Evolutionary conservation across 306 rosid genomes (phyloP).

Genomic region (Luffa aegyptiaca): DNA sequence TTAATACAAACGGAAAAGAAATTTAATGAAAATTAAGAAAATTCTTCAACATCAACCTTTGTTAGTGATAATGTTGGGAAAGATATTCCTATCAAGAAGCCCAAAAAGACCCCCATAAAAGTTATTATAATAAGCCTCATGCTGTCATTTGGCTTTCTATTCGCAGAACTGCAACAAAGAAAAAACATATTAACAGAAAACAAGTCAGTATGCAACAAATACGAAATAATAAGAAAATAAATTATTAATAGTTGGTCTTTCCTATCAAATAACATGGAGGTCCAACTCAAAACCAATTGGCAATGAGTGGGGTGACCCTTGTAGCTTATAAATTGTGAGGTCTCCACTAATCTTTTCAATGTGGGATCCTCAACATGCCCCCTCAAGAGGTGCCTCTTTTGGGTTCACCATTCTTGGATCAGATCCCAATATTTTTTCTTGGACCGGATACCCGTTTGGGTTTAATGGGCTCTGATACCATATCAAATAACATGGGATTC

Average conservation of each 20-base stretch:
- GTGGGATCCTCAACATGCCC: too few species aligned
- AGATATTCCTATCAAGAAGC: conserved; percentile 82
- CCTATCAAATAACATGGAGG: too few species aligned
- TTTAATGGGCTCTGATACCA: too few species aligned
- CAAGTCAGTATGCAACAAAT: not conserved
- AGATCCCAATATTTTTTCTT: too few species aligned
- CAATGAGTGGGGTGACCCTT: too few species aligned
- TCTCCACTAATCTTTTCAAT: too few species aligned
- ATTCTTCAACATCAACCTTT: conserved; percentile 36
- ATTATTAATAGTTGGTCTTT: not conserved
- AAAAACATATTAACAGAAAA: conserved; percentile 15
- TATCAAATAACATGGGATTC: too few species aligned
- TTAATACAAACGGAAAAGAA: conserved; percentile 1
- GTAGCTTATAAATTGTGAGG: too few species aligned
- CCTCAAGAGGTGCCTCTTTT: too few species aligned
- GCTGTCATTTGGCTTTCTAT: conserved; percentile 71
- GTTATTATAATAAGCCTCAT: conserved; percentile 81
- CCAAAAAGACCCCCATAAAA: conserved; percentile 70
- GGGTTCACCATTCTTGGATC: too few species aligned
- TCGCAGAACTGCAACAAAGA: conserved; percentile 46
- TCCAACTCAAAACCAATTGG: too few species aligned
- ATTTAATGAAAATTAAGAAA: not conserved
- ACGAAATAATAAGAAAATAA: not conserved
- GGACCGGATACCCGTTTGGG: too few species aligned
- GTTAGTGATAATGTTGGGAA: conserved; percentile 69